Evolutionary conservation across 495 filamentous ascomycete genomes (phyloP).

Genomic region (Hypoxylon lenormandii): DNA sequence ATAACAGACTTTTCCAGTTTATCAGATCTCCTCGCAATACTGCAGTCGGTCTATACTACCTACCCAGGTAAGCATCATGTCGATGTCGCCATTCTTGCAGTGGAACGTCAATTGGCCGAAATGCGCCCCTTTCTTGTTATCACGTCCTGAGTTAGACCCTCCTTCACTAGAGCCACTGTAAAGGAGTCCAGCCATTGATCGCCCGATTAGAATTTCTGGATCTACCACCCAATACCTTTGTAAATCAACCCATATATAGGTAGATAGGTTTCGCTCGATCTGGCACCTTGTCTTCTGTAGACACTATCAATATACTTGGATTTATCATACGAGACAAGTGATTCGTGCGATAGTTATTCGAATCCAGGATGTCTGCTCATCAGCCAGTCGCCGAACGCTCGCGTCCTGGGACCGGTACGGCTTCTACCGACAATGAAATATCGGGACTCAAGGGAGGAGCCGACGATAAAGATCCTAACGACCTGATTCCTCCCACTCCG

Average conservation of each 20-base stretch:
- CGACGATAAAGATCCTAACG: slow-evolving; percentile 16
- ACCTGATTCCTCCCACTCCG: slow-evolving; percentile 11
- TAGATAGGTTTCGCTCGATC: slow-evolving; percentile 13
- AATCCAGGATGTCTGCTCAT: slow-evolving; percentile 39
- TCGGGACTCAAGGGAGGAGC: slow-evolving; percentile 17
- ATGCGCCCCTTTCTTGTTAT: background rate
- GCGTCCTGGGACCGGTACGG: slow-evolving; percentile 13
- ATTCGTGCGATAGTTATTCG: slow-evolving; percentile 8
- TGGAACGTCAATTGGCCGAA: slow-evolving; percentile 5
- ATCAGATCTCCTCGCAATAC: slow-evolving; percentile 19
- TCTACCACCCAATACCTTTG: background rate
- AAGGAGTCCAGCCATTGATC: no score
- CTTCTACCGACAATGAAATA: slow-evolving; percentile 28
- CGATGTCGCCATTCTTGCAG: slow-evolving; percentile 23
- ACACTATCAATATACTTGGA: background rate
- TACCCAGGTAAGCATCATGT: background rate
- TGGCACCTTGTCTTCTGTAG: background rate
- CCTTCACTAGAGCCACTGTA: no score
- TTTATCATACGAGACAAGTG: slow-evolving; percentile 2
- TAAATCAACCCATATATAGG: background rate
- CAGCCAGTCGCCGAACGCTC: slow-evolving; percentile 11
- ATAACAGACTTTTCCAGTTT: slow-evolving; percentile 9
- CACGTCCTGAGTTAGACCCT: no score
- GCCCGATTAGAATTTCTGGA: background rate
- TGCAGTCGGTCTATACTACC: slow-evolving; percentile 1